phyloP scores from a whole-genome alignment of 2,329 filamentous ascomycete species.

The Calonectria honghensis region DNA sequence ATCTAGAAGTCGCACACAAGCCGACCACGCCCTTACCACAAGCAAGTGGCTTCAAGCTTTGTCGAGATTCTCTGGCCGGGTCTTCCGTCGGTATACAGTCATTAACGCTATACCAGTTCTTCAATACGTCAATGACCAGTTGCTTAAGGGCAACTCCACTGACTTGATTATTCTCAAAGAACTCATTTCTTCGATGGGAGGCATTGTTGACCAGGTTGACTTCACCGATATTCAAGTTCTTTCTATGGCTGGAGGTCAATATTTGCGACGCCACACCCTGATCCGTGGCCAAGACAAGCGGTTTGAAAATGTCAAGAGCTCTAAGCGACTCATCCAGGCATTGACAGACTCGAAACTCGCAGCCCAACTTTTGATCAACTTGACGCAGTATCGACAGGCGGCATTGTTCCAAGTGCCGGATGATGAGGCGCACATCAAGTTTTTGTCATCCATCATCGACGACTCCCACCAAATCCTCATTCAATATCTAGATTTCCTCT shows the following conservation, averaged over 20 bases:
- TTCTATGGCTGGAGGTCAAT: conserved; percentile 90
- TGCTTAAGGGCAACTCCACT: conserved; percentile 88
- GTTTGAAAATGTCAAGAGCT: conserved; percentile 83
- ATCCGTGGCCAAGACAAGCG: conserved; percentile 88
- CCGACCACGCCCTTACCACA: conserved; percentile 81
- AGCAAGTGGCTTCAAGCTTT: conserved; percentile 95
- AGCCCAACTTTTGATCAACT: conserved; percentile 88
- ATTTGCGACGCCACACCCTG: conserved; percentile 86
- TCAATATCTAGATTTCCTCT: conserved; percentile 92
- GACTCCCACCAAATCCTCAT: conserved; percentile 90
- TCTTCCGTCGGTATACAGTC: conserved; percentile 89
- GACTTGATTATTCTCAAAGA: conserved; percentile 95
- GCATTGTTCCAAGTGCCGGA: conserved; percentile 86
- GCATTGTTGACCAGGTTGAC: conserved; percentile 89
- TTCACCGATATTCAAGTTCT: conserved; percentile 92
- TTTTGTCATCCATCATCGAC: conserved; percentile 90
- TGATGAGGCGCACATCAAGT: conserved; percentile 87
- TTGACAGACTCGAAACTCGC: conserved; percentile 86
- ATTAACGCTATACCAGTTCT: conserved; percentile 91
- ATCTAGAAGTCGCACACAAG: conserved; percentile 77
- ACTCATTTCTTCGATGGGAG: conserved; percentile 93
- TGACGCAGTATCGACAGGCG: conserved; percentile 92
- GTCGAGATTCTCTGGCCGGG: conserved; percentile 91
- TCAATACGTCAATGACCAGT: conserved; percentile 91
- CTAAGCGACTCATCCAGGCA: conserved; percentile 86